Evolutionary conservation across 192 early-diverging fungal species (phyloP).

Genomic region (Backusella psychrophila): DNA sequence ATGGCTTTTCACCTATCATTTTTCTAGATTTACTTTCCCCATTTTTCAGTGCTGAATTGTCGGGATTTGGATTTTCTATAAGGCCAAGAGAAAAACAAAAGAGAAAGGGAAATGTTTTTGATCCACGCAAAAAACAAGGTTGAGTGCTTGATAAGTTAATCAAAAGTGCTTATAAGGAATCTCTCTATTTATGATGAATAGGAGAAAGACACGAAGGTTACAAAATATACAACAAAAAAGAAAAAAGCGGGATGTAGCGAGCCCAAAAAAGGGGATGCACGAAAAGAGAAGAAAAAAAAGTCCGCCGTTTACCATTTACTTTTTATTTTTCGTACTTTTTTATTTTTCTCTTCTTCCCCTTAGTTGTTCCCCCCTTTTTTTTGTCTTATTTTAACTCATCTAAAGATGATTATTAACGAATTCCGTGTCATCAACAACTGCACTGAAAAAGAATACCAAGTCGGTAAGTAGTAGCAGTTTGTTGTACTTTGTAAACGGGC

Average conservation of each 20-base stretch:
- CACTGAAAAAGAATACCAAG: conserved; percentile 70
- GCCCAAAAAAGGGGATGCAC: neutral
- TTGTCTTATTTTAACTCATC: neutral
- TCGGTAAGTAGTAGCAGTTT: conserved; percentile 17
- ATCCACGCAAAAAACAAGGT: neutral
- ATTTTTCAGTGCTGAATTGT: neutral
- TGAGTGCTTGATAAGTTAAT: neutral
- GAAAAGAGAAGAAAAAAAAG: neutral
- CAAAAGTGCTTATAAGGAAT: neutral
- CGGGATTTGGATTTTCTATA: neutral
- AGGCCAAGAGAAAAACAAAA: neutral
- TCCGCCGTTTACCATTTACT: neutral
- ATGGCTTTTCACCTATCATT: neutral
- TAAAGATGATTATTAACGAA: conserved; percentile 66
- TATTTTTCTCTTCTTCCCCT: neutral
- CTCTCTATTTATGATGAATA: neutral
- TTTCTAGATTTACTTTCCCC: neutral
- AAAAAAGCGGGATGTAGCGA: neutral
- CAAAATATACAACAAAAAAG: neutral
- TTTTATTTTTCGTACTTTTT: neutral
- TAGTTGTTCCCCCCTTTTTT: neutral
- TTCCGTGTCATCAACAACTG: conserved; percentile 78
- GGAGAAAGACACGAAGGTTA: neutral
- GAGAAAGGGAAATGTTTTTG: neutral
- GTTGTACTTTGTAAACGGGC: neutral